Conservation (phyloP, 257 asterid species). For the Nicotiana tabacum region DNA sequence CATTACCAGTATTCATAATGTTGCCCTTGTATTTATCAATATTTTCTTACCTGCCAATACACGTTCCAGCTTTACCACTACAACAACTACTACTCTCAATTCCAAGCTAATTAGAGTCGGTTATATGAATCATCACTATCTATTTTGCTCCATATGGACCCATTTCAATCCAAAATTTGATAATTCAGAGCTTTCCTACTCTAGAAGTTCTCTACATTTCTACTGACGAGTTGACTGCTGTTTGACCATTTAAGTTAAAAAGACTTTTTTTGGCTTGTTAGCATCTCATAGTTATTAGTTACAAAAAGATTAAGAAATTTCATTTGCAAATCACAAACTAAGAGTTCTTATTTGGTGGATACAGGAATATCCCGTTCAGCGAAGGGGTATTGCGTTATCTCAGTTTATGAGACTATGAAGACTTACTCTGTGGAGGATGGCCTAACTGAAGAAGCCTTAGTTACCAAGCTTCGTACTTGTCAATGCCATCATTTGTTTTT, state of each 20-base stretch:
- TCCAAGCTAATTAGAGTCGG: not conserved
- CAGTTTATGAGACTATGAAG: conserved; percentile 89
- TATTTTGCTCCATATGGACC: not conserved
- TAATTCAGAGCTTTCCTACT: not conserved
- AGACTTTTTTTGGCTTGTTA: not conserved
- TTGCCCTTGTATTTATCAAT: not conserved
- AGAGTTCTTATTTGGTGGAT: conserved; percentile 16
- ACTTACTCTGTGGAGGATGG: conserved; percentile 87
- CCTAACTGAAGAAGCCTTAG: conserved; percentile 94
- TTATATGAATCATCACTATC: not conserved
- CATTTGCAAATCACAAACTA: conserved; percentile 1
- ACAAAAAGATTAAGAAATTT: not conserved
- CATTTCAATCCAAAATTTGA: not conserved
- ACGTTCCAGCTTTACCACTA: not conserved
- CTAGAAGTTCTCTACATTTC: not conserved
- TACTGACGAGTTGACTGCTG: not conserved
- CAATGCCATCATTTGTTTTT: conserved; percentile 81
- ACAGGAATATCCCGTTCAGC: conserved; percentile 92
- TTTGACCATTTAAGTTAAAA: not conserved
- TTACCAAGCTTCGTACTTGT: conserved; percentile 85
- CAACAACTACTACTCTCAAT: not conserved
- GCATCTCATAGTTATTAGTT: not conserved
- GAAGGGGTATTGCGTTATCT: conserved; percentile 79
- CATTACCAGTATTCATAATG: not conserved
- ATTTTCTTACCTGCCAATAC: not conserved